Evolutionary conservation across 352 stramenopile species (phyloP), one percentile per base, ranked within the genome.

Genomic region (Phytophthora tentaculata): DNA sequence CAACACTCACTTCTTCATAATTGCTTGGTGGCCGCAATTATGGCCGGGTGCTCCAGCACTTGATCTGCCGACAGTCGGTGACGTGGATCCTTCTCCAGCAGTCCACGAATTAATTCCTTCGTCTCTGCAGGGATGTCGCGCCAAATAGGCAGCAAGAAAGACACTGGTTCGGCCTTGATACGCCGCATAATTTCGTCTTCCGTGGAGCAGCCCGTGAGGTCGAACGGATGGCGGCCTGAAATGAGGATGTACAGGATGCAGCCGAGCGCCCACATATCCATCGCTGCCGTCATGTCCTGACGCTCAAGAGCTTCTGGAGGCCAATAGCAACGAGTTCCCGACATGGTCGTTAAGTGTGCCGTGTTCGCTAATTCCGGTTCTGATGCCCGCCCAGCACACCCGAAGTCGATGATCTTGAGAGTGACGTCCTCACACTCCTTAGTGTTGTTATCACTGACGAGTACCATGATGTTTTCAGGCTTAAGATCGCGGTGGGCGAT

Each of bases 231-330:
- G 20, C 84, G 76, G 1, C 90, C 90, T 17, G 79, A 81, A 56
- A 97, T 80, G 64, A 97, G 81, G 59, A 97, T 96, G 70, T 92
- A 96, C 45, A 97, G 65, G 45, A 96, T 86, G 68, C 89, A 96
- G 2, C 90, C 90, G 5, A 97, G 78, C 5, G 89, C 83, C 90
- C 90, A 97, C 78, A 96, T 92, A 61, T 97, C 90, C 84, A 96
- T 94, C 5, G 84, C 86, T 2, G 88, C 55, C 9, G 81, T 88
- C 51, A 90, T 88, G 45, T 81, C 71, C 32, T 84, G 73, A 10
- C 53, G 55, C 24, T 71, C 37, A 10, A 97, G 69, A 58, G 89
- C 84, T 29, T 97, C 90, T 0, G 90, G 89, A 23, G 89, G 80
- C 86, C 86, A 96, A 68, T 97, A 97, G 59, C 83, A 92, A 2